Percentiles rank a stretch among this genome's conserved stretches.
These are phyloP conservation scores for Xerocomellus amylosporus DNA, from an alignment of 768 basidiomycete species.

Conservation along the genomic window DNA sequence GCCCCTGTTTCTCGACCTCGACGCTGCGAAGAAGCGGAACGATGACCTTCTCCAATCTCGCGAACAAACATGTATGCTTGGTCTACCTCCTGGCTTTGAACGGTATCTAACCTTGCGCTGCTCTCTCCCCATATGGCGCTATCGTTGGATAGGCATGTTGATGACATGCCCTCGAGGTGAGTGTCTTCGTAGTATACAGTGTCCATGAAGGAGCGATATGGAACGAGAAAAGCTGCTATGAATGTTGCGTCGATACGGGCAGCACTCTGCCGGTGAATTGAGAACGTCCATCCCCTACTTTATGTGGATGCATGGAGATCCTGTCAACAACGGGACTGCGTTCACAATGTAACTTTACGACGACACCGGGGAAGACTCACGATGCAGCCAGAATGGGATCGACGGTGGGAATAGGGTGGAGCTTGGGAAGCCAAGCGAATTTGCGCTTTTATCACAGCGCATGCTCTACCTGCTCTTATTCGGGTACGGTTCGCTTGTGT, in stretches of 20 bases:
- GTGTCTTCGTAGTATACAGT: neutral
- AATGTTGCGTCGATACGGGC: neutral
- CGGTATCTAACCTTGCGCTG: neutral
- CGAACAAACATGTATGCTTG: neutral
- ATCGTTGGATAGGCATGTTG: neutral
- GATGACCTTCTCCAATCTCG: neutral
- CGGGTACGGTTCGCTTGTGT: neutral
- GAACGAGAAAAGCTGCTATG: neutral
- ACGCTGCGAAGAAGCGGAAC: neutral
- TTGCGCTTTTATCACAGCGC: no score
- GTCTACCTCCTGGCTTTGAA: neutral
- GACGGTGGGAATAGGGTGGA: no score
- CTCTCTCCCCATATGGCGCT: neutral
- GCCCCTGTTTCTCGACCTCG: neutral
- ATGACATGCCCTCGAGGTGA: neutral
- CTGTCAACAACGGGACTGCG: neutral
- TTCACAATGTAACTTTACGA: neutral
- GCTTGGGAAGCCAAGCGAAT: no score
- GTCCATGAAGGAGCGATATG: neutral
- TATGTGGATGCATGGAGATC: neutral
- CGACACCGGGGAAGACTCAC: neutral
- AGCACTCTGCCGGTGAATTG: neutral
- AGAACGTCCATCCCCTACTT: neutral
- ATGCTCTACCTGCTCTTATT: neutral
- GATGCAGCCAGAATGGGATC: neutral